These are phyloP conservation scores for Prunus fruticosa DNA, from an alignment of 306 rosid genomes.

Conservation along the genomic window DNA sequence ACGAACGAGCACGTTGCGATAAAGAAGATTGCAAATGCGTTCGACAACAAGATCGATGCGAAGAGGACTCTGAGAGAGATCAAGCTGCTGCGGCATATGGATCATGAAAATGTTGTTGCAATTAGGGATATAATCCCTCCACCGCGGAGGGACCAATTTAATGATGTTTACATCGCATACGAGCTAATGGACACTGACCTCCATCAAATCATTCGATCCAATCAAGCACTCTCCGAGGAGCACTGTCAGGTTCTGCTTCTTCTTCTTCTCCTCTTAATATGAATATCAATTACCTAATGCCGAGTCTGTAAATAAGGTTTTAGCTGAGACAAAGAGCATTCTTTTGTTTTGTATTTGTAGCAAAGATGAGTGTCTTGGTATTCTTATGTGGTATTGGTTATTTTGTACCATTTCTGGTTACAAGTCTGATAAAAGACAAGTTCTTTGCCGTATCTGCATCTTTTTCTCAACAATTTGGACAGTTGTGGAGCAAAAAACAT, in stretches of 20 bases:
- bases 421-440: background rate
- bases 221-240: slow-evolving; percentile 91
- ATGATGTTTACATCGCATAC: slow-evolving; percentile 95
- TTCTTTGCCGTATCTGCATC: background rate
- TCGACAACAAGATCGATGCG: slow-evolving; percentile 92
- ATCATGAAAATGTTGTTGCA: slow-evolving; percentile 96
- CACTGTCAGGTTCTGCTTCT: slow-evolving; percentile 74
- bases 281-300: background rate
- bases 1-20: slow-evolving; percentile 87
- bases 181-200: slow-evolving; percentile 99
- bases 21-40: slow-evolving; percentile 94
- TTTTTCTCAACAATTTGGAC: background rate
- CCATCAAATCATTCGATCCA: slow-evolving; percentile 92
- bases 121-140: slow-evolving; percentile 95
- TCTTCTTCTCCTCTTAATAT: background rate
- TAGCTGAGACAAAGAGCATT: background rate
- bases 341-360: background rate
- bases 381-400: background rate
- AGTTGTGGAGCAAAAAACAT: background rate
- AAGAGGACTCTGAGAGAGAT: slow-evolving; percentile 97
- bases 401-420: background rate
- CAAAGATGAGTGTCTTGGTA: background rate
- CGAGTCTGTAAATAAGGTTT: background rate
- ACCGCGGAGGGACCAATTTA: slow-evolving; percentile 68
- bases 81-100: slow-evolving; percentile 98